These are phyloP conservation scores for Tetrapisispora fleetii DNA, from an alignment of 805 yeast species.

Conservation along the genomic window DNA sequence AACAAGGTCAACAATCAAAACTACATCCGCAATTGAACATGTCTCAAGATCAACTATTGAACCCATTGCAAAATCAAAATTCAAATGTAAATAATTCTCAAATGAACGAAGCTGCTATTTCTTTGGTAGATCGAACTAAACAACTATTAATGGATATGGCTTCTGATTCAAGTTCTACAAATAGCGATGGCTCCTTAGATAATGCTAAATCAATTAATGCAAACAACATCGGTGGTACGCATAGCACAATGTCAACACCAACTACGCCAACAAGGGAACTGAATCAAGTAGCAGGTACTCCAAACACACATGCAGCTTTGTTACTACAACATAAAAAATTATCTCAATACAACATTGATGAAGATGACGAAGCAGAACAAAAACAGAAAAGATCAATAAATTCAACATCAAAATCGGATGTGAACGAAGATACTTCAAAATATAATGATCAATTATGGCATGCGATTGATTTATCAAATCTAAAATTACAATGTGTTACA, in stretches of 20 bases:
- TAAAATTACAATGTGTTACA: constrained; percentile 63
- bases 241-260: constrained; percentile 26
- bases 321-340: constrained; percentile 33
- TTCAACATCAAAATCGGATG: constrained; percentile 10
- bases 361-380: constrained; percentile 44
- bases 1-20: constrained; percentile 1
- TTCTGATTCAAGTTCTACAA: constrained; percentile 5
- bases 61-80: not conserved
- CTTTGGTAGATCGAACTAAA: constrained; percentile 27
- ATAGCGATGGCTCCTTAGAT: not conserved
- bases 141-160: constrained; percentile 27
- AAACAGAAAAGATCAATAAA: constrained; percentile 15
- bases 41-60: constrained; percentile 3
- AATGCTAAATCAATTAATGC: not conserved
- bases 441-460: constrained; percentile 82
- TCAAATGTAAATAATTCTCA: constrained; percentile 7
- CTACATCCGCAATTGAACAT: not conserved
- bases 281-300: constrained; percentile 14
- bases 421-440: not conserved
- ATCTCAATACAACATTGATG: constrained; percentile 34
- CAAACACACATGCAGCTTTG: constrained; percentile 20
- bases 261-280: constrained; percentile 26
- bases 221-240: constrained; percentile 8
- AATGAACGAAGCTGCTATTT: constrained; percentile 22
- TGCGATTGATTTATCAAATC: constrained; percentile 85